Evolutionary conservation across 345 rosid species (phyloP), one percentile per base, ranked within the genome.

Genomic region (Camelina hispida): DNA sequence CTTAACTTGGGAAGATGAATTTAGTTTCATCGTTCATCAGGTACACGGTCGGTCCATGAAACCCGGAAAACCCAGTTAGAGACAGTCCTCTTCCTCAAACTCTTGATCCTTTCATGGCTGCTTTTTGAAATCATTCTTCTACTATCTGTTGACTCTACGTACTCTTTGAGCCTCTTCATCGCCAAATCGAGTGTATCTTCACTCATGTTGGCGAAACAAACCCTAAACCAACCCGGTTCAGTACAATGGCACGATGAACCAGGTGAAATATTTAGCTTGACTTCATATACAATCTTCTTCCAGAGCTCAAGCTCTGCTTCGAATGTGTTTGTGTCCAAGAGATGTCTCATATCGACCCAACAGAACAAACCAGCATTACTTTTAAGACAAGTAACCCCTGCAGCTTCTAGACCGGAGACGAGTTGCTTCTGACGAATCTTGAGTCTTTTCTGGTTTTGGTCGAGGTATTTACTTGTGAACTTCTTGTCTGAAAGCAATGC

Each of bases 171-270:
- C 15, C 91, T 68, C 44, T 83, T 51, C 88, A 87, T 75, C 43
- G 93, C 86, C 18, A 85, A 67, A 18, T 80, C 73, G 7, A 85
- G 72, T 11, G 93, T 88, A 3, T 82, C 85, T 59, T 85, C 84
- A 20, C 90, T 83, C 89, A 88, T 82, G 82, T 88, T 86, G 37
- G 93, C 93, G 65, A 88, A 88, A 68, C 89, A 85, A 17, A 83
- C 83, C 4, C 85, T 75, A 76, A 85, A 86, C 89, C 91, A 88
- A 3, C 94, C 94, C 1, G 91, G 91, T 52, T 87, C 91, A 5
- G 80, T 76, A 83, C 89, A 89, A 85, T 87, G 94, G 71, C 88
- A 89, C n/a, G 93, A 89, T 9, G 88, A 85, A n/a, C 93, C 91
- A 3, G 93, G 91, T 8, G 85, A 84, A 15, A 84, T 84, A 58